phyloP scores from a whole-genome alignment of 2,329 filamentous ascomycete species.

The Penicillium sp. region DNA sequence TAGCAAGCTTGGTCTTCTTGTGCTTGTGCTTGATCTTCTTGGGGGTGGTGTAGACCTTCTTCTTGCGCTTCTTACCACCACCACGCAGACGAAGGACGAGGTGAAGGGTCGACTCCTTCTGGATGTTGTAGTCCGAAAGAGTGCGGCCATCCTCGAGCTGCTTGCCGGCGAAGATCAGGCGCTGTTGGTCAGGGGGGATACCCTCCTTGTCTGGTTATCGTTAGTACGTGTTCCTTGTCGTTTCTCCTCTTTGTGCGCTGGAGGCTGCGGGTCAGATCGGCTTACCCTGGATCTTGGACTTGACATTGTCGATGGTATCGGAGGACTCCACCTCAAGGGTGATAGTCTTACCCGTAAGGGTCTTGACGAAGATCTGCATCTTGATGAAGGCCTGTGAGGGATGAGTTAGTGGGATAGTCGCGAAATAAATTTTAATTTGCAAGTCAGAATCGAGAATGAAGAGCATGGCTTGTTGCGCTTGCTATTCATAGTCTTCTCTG shows the following conservation, averaged over 20 bases:
- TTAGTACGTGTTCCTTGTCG: background rate
- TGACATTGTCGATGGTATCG: slow-evolving; percentile 99
- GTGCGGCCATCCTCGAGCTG: slow-evolving; percentile 99
- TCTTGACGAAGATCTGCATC: slow-evolving; percentile 58
- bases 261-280: no score
- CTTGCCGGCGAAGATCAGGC: slow-evolving; percentile 99
- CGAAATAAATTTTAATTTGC: background rate
- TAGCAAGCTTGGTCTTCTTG: slow-evolving; percentile 99
- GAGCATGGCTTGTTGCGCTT: background rate
- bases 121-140: slow-evolving; percentile 99
- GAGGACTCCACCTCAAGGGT: slow-evolving; percentile 99
- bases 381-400: slow-evolving; percentile 44
- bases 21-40: slow-evolving; percentile 99
- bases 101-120: slow-evolving; percentile 99
- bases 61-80: slow-evolving; percentile 99
- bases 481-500: slow-evolving; percentile 7
- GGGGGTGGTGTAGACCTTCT: slow-evolving; percentile 99
- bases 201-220: slow-evolving; percentile 83
- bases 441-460: background rate
- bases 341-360: slow-evolving; percentile 98
- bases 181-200: slow-evolving; percentile 98
- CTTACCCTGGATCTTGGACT: slow-evolving; percentile 81
- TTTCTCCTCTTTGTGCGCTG: background rate
- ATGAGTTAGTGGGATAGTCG: slow-evolving; percentile 18
- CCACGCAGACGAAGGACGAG: slow-evolving; percentile 96